A percentile compares a stretch with the other conserved stretches of the same genome.
phyloP scores from a whole-genome alignment of 768 basidiomycete species.

The Leccinum boreale region DNA sequence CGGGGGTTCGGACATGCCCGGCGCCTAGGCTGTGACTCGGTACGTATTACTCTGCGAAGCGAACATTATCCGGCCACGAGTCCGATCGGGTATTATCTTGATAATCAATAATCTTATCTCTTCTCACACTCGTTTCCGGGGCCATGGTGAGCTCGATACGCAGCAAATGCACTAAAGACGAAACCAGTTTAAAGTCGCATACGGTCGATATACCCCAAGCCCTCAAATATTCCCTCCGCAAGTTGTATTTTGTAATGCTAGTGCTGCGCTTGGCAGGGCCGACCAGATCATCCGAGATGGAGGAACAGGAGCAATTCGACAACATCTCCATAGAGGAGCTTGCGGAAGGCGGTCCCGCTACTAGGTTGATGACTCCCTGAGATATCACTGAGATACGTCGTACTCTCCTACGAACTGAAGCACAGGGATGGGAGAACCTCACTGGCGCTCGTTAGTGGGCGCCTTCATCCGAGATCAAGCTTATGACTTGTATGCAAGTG shows the following conservation, averaged over 20 bases:
- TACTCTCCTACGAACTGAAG: constrained; percentile 78
- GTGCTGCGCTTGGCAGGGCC: constrained; percentile 60
- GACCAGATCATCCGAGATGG: constrained; percentile 64
- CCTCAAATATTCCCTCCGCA: constrained; percentile 75
- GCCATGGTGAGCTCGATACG: constrained; percentile 9
- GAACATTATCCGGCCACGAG: too few species aligned
- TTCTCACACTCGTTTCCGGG: not conserved
- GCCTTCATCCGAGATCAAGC: constrained; percentile 66
- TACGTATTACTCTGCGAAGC: too few species aligned
- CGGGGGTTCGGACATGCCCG: too few species aligned
- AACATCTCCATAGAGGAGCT: constrained; percentile 78
- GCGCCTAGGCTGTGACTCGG: too few species aligned
- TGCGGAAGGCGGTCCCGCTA: constrained; percentile 65
- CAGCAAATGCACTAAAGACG: not conserved
- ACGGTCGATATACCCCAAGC: constrained; percentile 84
- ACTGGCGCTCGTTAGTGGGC: constrained; percentile 88
- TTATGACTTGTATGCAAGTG: constrained; percentile 80
- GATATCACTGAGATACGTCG: constrained; percentile 80
- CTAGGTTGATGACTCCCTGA: constrained; percentile 53
- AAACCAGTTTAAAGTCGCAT: constrained; percentile 14
- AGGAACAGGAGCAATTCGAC: constrained; percentile 78
- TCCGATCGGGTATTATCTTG: too few species aligned
- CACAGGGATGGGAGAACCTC: constrained; percentile 82
- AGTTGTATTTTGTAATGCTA: constrained; percentile 74
- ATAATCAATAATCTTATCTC: too few species aligned